Evolutionary conservation across 306 rosid genomes (phyloP).

Genomic region (Cyclanthera cordifolia): DNA sequence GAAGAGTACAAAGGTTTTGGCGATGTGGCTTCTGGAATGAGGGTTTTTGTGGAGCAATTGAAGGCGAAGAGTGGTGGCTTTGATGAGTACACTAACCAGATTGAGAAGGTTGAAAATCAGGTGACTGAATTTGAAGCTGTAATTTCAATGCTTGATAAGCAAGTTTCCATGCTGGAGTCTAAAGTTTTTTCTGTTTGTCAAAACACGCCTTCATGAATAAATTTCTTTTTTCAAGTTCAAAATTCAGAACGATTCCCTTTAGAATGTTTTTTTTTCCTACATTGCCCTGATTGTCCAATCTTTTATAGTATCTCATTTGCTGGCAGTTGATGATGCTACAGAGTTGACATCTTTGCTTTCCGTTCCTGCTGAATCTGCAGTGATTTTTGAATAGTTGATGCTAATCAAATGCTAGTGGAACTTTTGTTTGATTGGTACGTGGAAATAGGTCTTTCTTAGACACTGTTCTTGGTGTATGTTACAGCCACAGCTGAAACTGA

Average conservation of each 20-base stretch:
- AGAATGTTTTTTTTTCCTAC: not conserved
- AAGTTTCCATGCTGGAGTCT: conserved; percentile 57
- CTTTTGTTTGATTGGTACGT: not conserved
- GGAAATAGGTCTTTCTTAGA: not conserved
- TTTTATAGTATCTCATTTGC: not conserved
- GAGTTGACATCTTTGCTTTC: not conserved
- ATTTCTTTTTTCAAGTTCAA: not conserved
- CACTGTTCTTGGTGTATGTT: not conserved
- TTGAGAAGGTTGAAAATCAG: conserved; percentile 65
- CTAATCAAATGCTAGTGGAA: not conserved
- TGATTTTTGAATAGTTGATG: not conserved
- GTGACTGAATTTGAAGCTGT: conserved; percentile 83
- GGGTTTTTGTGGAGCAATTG: conserved; percentile 78
- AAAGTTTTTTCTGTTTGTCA: conserved; percentile 41
- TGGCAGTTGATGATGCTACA: not conserved
- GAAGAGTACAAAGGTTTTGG: conserved; percentile 79
- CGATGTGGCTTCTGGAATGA: conserved; percentile 74
- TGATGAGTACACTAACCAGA: conserved; percentile 56
- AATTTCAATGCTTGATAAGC: conserved; percentile 65
- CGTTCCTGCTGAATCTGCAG: not conserved
- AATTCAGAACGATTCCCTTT: not conserved
- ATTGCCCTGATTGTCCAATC: not conserved
- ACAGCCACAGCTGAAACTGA: no score
- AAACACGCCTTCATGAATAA: conserved; percentile 14
- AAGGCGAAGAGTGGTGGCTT: conserved; percentile 63